Base-by-base conservation (phyloP, 2,329 filamentous ascomycete genomes). In the Sclerotinia trifoliorum region DNA sequence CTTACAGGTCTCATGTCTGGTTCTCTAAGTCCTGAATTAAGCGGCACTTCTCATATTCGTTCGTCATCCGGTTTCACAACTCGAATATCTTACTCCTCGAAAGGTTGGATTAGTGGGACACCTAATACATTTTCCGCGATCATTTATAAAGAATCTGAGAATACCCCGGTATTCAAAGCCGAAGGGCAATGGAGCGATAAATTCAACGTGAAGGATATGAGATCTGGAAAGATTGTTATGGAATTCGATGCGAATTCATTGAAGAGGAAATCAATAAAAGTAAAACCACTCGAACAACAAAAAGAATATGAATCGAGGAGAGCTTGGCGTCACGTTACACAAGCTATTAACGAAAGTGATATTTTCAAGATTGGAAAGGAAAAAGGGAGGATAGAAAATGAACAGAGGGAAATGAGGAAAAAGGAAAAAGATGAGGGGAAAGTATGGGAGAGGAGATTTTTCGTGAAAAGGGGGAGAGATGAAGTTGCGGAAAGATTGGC, bases 31-130 rank as follows among this genome's bases (percentile, higher is more conserved):
- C 90, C 97, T 72, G 95, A 99, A 80, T 85, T 98, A 55, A 93
- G 96, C 76, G 90, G 90, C 75, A 86, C 85, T 69, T 93, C 90
- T 73, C 92, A 90, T 80, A 97, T 99, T 74, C 86, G 88, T 68
- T 95, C 92, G 71, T 95, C 91, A 17, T 90, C 89, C 1, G 94
- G 95, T 65, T 97, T 90, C 81, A 90, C 93, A 6, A 86, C 92
- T 71, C 93, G 92, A 81, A 91, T 98, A 75, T 92, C 97, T 78
- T 99, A 96, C 82, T 90, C 87, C 68, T 93, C 93, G 76, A 94
- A 92, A 79, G 94, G 94, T 65, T 99, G 94, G 94, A 80, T 99
- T 6, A 92, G 90, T 55, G 95, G 94, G 73, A 96, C 95, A 84
- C 96, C 96, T 83, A 98, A 98, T 82, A 90, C 85, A 62, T 92